Evolutionary conservation across 2,329 filamentous ascomycete species (phyloP).

Genomic region (Diaporthe sp.): DNA sequence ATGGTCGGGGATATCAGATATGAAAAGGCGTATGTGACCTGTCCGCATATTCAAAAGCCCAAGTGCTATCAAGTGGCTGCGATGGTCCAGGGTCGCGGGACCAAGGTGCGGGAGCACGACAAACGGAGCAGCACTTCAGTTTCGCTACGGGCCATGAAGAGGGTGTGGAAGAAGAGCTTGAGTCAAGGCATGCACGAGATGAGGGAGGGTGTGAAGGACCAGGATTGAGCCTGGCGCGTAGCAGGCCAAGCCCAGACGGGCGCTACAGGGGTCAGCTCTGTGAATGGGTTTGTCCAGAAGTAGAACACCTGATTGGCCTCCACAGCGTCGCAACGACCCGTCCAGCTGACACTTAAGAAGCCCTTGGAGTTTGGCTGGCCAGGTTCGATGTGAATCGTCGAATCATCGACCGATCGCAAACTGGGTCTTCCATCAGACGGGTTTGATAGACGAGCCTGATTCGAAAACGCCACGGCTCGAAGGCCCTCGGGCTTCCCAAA

Average conservation of each 20-base stretch:
- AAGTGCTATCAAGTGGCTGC: conserved; percentile 8
- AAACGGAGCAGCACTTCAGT: conserved; percentile 5
- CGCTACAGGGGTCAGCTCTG: conserved; percentile 18
- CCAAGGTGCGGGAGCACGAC: conserved; percentile 22
- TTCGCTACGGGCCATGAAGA: conserved; percentile 20
- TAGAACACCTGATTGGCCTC: conserved; percentile 32
- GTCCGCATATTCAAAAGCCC: background rate
- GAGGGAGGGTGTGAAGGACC: conserved; percentile 33
- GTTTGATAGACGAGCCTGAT: conserved; percentile 27
- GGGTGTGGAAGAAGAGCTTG: conserved; percentile 32
- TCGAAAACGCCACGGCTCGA: conserved; percentile 31
- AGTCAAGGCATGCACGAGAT: conserved; percentile 30
- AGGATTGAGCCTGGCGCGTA: conserved; percentile 34
- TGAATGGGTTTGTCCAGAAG: conserved; percentile 23
- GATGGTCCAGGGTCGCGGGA: conserved; percentile 31
- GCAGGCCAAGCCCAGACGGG: conserved; percentile 25
- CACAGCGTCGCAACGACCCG: conserved; percentile 32
- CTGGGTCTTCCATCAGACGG: conserved; percentile 20
- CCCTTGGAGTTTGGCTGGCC: conserved; percentile 22
- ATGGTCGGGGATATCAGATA: background rate
- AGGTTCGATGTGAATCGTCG: conserved; percentile 27
- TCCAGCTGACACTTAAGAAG: conserved; percentile 31
- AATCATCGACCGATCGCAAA: conserved; percentile 29
- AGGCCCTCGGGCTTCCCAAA: conserved; percentile 15
- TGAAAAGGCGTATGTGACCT: conserved; percentile 6